Evolutionary conservation across 2,329 filamentous ascomycete genomes (phyloP), one percentile per base, ranked within the genome.

Genomic region (Bipolaris sorokiniana): DNA sequence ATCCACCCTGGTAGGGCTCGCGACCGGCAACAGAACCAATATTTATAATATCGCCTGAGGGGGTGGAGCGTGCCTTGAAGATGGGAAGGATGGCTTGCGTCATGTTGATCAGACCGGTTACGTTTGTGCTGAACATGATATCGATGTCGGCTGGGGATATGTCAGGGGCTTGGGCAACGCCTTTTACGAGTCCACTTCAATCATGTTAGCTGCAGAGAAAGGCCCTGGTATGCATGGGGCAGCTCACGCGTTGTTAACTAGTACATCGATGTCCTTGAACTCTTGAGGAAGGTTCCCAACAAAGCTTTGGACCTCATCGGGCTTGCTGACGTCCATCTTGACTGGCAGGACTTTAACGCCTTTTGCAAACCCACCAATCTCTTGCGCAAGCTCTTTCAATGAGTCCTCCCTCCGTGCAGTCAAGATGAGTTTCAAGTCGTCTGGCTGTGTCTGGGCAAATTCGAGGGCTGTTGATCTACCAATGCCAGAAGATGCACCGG

Each of bases 81-180:
- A 92, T 88, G 50, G 90, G 87, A 16, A 98, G 79, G 58, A 97
- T 83, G 44, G 91, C 91, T 82, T 99, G 95, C 0, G 95, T 98
- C 90, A 98, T 91, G 82, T 94, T 91, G 81, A 99, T 95, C 33
- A 99, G 83, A 26, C 95, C 95, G 1, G 90, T 95, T 50, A 98
- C 93, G 76, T 99, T 99, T 56, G 95, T 98, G 45, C 85, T 80
- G 74, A 97, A 91, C 92, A 98, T 97, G 75, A 88, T 72, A 68
- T 90, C 83, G 68, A 97, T 90, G 79, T 99, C 94, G 56, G 88
- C 88, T 69, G 90, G 84, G 15, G 83, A 84, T 73, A 99, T 97
- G 38, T 91, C 85, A 16, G 93, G 93, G 1, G 92, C 92, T 73
- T 90, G 87, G 48, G 91, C 94, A 11, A 97, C 86, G 63, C 92